These are phyloP conservation scores for Psilocybe azurescens DNA, from an alignment of 768 basidiomycete genomes.

Conservation along the genomic window DNA sequence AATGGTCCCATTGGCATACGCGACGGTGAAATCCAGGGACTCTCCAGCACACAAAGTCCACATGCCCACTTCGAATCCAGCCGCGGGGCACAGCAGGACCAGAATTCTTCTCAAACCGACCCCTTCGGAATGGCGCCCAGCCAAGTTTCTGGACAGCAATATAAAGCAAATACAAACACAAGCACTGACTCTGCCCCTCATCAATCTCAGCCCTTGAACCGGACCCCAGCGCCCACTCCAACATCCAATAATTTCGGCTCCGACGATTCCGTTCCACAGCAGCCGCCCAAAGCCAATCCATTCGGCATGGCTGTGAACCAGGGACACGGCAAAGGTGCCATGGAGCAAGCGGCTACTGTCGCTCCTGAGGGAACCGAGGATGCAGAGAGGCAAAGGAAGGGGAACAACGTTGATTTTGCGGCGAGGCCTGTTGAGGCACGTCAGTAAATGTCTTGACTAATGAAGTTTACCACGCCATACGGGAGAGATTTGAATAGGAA, in stretches of 20 bases:
- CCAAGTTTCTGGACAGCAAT: neutral
- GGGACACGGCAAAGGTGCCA: constrained; percentile 16
- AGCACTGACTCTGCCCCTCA: neutral
- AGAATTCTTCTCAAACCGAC: neutral
- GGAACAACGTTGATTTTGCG: constrained; percentile 13
- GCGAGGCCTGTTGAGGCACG: neutral
- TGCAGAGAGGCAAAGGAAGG: constrained; percentile 28
- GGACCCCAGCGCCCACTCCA: neutral
- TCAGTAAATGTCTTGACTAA: neutral
- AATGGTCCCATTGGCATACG: neutral
- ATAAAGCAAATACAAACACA: neutral
- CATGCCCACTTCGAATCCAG: neutral
- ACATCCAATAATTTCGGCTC: neutral
- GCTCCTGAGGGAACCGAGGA: constrained; percentile 30
- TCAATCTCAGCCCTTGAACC: neutral
- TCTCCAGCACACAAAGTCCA: neutral
- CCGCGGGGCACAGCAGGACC: neutral
- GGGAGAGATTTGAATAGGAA: too few relatives aligned
- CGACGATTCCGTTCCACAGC: neutral
- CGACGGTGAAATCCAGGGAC: neutral
- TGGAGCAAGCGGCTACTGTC: constrained; percentile 35
- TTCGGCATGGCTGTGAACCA: constrained; percentile 14
- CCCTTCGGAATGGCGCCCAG: neutral
- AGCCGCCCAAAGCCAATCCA: constrained; percentile 9
- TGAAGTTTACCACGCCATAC: too few relatives aligned